Percentiles rank a stretch among this genome's conserved stretches.
These are phyloP conservation scores for Emericellopsis atlantica DNA, from an alignment of 2,329 filamentous ascomycete species.

Conservation along the genomic window DNA sequence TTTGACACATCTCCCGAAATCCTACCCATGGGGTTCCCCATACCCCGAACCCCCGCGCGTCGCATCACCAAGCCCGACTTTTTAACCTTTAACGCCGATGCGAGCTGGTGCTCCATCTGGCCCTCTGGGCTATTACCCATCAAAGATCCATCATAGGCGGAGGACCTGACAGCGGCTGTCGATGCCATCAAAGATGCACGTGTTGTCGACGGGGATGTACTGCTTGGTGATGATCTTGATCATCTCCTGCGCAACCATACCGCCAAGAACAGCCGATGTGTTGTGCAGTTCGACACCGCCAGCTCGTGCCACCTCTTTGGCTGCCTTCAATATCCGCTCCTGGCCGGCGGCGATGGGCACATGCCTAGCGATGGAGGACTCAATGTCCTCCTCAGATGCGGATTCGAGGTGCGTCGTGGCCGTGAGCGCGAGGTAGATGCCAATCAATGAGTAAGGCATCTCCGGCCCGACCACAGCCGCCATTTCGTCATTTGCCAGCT, in stretches of 20 bases:
- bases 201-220: constrained; percentile 60
- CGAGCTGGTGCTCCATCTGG: neutral
- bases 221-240: constrained; percentile 78
- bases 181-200: constrained; percentile 59
- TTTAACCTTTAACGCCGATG: neutral
- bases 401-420: constrained; percentile 33
- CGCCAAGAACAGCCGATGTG: constrained; percentile 74
- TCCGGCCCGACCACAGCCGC: constrained; percentile 29
- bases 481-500: constrained; percentile 42
- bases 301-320: constrained; percentile 61
- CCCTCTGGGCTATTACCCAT: no score
- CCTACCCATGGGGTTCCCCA: constrained; percentile 1
- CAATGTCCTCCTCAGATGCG: constrained; percentile 39
- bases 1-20: neutral
- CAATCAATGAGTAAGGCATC: constrained; percentile 46
- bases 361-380: constrained; percentile 27
- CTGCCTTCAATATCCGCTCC: constrained; percentile 37
- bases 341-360: constrained; percentile 34
- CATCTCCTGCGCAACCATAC: constrained; percentile 91
- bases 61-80: neutral
- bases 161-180: constrained; percentile 47
- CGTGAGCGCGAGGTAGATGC: constrained; percentile 55
- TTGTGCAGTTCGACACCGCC: constrained; percentile 85
- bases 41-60: neutral
- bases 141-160: constrained; percentile 31